Evolutionary conservation across 2,329 filamentous ascomycete species (phyloP).

Genomic region (Teratosphaeria destructans): DNA sequence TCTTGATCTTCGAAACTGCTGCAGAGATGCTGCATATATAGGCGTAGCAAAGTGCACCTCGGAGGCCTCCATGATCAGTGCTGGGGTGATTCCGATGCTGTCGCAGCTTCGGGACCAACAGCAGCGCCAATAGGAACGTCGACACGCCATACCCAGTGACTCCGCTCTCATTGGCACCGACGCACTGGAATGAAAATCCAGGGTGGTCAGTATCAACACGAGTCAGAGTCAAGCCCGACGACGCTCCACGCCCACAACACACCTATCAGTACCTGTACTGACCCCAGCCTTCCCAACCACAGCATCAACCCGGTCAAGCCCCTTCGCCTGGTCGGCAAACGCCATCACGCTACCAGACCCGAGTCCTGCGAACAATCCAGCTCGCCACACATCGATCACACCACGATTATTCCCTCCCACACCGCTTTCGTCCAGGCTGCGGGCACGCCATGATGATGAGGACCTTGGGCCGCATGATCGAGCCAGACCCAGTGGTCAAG

Average conservation of each 20-base stretch:
- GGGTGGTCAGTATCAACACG: background rate
- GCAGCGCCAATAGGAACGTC: constrained; percentile 40
- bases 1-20: background rate
- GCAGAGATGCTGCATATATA: constrained; percentile 12
- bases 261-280: background rate
- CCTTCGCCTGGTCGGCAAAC: constrained; percentile 25
- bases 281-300: constrained; percentile 31
- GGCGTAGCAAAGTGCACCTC: constrained; percentile 33
- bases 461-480: constrained; percentile 27
- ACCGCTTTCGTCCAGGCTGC: constrained; percentile 28
- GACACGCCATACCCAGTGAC: constrained; percentile 46
- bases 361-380: constrained; percentile 33
- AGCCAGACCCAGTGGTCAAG: constrained; percentile 32
- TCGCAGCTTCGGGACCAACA: constrained; percentile 44
- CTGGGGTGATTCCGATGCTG: constrained; percentile 26
- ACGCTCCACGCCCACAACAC: background rate
- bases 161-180: constrained; percentile 38
- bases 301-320: constrained; percentile 25
- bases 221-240: background rate
- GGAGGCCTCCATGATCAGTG: constrained; percentile 30
- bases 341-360: constrained; percentile 28
- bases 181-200: constrained; percentile 13
- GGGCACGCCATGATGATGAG: constrained; percentile 39
- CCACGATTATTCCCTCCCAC: constrained; percentile 17
- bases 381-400: constrained; percentile 35